Base-by-base conservation (phyloP, 352 stramenopile genomes). In the Aphanomyces cochlioides region DNA sequence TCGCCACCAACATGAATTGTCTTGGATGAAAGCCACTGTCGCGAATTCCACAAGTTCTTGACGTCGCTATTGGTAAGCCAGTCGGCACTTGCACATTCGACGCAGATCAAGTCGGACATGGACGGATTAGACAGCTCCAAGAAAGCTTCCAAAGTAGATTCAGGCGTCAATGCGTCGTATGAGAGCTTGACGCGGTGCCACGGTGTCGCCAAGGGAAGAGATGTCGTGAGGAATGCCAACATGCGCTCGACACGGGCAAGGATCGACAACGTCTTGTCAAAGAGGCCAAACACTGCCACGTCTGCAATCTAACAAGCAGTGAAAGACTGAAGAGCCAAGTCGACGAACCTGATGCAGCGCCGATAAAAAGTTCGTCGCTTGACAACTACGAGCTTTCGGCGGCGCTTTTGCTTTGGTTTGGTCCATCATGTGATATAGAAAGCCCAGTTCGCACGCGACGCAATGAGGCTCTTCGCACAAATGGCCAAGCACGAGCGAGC, bases 401-500 rank as follows among this genome's bases (percentile, higher is more conserved):
- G 56, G 56, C 3, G 67, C 67, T 34, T 69, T 47, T 2, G 17
- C 10, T 12, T 8, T 37, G 21, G 67, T 59, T 40, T 73, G 40
- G 8, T 69, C 54, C 67, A 73, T 69, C 67, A 73, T 73, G 59
- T 73, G 67, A 12, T 48, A 73, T 13, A 73, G 45, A 69, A 73
- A 73, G n/a, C 56, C 67, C 36, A 73, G 59, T 28, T 73, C 67
- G 39, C 67, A 73, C 12, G 15, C 12, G 21, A 73, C 48, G 53
- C 60, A 67, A 8, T 56, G 38, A 0, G 41, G 38, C 17, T 13
- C 59, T 36, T 69, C 60, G 38, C 56, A 73, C 6, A 73, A 19
- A 37, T 73, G 67, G 28, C 12, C 15, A 21, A 69, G 48, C 39
- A 57, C 43, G 5, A 36, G 39, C 15, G 36, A 5, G 13, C 56